phyloP scores from a whole-genome alignment of 2,329 filamentous ascomycete species.

The Trichoderma asperellum region DNA sequence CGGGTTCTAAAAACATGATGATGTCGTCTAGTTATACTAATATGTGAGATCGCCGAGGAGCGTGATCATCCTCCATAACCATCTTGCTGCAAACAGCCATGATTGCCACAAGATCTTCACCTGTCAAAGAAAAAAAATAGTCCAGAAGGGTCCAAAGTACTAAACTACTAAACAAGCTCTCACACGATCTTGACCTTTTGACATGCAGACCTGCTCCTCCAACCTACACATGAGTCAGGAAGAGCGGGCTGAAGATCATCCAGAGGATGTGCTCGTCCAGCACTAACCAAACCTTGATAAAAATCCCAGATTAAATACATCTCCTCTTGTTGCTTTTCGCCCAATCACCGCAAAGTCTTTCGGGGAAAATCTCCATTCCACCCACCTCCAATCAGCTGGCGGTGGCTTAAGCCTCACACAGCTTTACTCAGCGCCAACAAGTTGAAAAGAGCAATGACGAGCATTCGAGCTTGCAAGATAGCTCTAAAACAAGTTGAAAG shows the following conservation, averaged over 20 bases:
- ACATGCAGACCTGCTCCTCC: not conserved
- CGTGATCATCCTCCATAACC: not conserved
- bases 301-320: constrained; percentile 19
- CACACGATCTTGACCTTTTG: not conserved
- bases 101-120: not conserved
- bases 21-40: not conserved
- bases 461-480: not conserved
- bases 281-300: constrained; percentile 18
- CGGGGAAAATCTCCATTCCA: not conserved
- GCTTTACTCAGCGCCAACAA: constrained; percentile 1
- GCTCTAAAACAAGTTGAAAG: not conserved
- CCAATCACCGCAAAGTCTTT: not conserved
- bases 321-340: not conserved
- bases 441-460: not conserved
- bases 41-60: not conserved
- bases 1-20: not conserved
- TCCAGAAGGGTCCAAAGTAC: not conserved
- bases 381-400: constrained; percentile 3
- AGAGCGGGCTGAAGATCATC: constrained; percentile 24
- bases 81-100: not conserved
- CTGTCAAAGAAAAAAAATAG: not conserved
- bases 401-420: constrained; percentile 6
- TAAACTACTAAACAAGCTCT: too few species aligned
- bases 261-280: not conserved
- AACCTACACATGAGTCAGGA: constrained; percentile 9